Percentiles rank a stretch among this genome's conserved stretches.
Conservation (phyloP, 805 yeast genomes). For the Wickerhamiella bombiphila region DNA sequence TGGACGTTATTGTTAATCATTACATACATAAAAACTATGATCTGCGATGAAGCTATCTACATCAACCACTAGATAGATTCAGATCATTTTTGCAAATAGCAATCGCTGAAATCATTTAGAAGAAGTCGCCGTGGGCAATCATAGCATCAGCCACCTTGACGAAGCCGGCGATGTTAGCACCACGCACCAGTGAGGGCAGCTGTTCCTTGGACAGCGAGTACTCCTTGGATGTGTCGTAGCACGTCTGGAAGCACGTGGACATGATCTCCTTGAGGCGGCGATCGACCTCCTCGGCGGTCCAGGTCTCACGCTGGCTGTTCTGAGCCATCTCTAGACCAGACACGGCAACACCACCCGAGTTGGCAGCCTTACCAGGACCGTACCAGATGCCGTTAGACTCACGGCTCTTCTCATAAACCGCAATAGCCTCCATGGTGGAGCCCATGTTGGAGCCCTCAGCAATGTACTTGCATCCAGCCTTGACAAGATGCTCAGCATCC, state of each 20-base stretch:
- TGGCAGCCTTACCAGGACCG: conserved; percentile 98
- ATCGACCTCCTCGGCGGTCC: conserved; percentile 92
- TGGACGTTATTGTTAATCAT: no score
- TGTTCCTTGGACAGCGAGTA: conserved; percentile 59
- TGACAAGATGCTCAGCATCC: conserved; percentile 89
- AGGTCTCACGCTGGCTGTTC: conserved; percentile 83
- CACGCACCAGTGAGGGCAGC: conserved; percentile 90
- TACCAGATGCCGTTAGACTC: conserved; percentile 60
- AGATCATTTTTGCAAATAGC: no score
- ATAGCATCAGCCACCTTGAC: conserved; percentile 96
- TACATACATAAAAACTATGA: no score
- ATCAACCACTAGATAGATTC: no score
- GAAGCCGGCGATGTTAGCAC: conserved; percentile 99
- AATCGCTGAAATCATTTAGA: conserved; percentile 5
- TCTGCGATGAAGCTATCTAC: no score
- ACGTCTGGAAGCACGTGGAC: conserved; percentile 84
- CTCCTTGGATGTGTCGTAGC: conserved; percentile 71
- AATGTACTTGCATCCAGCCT: conserved; percentile 79
- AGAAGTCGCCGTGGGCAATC: conserved; percentile 84
- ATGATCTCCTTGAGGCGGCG: conserved; percentile 78
- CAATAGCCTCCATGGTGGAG: conserved; percentile 93
- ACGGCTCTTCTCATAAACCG: conserved; percentile 60
- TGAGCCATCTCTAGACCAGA: conserved; percentile 99
- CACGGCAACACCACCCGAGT: conserved; percentile 99
- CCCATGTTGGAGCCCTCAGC: conserved; percentile 99